Evolutionary conservation across 2,329 filamentous ascomycete species (phyloP).

Genomic region (Cladosporium sp.): DNA sequence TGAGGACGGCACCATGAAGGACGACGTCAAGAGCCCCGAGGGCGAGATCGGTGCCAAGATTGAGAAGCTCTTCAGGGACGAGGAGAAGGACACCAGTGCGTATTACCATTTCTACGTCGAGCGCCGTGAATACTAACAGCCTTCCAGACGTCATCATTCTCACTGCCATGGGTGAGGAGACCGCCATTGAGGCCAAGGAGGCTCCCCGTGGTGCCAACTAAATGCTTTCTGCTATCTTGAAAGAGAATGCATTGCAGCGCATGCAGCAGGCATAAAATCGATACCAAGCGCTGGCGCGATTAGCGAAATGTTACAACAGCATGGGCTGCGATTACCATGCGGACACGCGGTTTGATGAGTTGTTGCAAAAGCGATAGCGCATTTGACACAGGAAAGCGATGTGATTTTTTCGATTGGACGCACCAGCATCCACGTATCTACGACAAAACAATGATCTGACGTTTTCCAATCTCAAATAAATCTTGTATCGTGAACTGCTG

Average conservation of each 20-base stretch:
- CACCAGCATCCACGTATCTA: conserved; percentile 22
- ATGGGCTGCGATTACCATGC: conserved; percentile 22
- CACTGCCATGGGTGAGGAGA: conserved; percentile 94
- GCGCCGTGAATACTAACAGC: conserved; percentile 13
- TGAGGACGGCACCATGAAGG: conserved; percentile 83
- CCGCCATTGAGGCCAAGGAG: conserved; percentile 91
- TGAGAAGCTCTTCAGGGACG: conserved; percentile 71
- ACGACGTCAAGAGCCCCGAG: conserved; percentile 92
- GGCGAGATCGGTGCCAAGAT: conserved; percentile 88
- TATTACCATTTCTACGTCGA: conserved; percentile 32
- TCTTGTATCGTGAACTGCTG: background rate
- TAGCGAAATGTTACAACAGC: conserved; percentile 23
- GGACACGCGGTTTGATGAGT: conserved; percentile 22
- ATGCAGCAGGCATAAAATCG: conserved; percentile 21
- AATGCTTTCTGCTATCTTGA: conserved; percentile 7
- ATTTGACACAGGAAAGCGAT: conserved; percentile 23
- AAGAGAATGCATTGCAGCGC: conserved; percentile 18
- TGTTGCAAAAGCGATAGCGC: conserved; percentile 23
- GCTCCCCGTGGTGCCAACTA: conserved; percentile 56
- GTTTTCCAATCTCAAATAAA: conserved; percentile 14
- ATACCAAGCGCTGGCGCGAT: conserved; percentile 24
- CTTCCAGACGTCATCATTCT: conserved; percentile 81
- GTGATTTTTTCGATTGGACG: conserved; percentile 22
- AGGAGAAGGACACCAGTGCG: conserved; percentile 95
- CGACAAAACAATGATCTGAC: conserved; percentile 21